Base-by-base conservation (phyloP, 495 filamentous ascomycete species). In the Tuber aestivum region DNA sequence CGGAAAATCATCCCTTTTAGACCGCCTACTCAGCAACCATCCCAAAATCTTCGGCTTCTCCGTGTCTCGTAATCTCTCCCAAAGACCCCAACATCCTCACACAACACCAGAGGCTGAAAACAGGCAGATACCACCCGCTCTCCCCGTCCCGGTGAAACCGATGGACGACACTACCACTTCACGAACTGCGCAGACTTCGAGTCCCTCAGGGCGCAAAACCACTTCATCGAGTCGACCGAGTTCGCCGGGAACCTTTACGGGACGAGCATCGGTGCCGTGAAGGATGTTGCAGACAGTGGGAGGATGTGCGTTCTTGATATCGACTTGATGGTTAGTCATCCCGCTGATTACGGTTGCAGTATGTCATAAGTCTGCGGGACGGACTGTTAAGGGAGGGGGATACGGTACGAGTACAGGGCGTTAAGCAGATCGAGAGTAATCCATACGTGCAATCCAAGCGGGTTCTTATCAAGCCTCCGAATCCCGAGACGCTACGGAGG, bases 161-260 rank as follows among this genome's bases (percentile, higher is more conserved):
- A 94, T 78, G 92, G 92, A 72, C 85, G 87, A 21, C 89, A 95
- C 81, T 97, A 97, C 87, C 88, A 93, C 85, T 97, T 92, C 81
- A 88, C 90, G 1, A 87, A 86, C 9, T 89, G 87, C 81, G 89
- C 90, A 14, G 86, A 86, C 1, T 97, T 97, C 82, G 82, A 89
- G 71, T 84, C 87, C 16, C 85, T 96, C 42, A 88, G 92, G 65
- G 86, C 85, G 10, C 83, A 90, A 73, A 35, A 35, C 3, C 87
- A 89, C 70, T 92, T 97, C 85, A 90, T 97, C 73, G 94, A 97
- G 85, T 88, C 93, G 84, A 93, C 94, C 50, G 86, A 90, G 78
- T 97, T 95, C 83, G 89, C 92, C 38, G 89, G 89, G 45, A 97
- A 97, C 84, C 84, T 88, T 83, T 97, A 97, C 84, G 94, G 94